These are phyloP conservation scores for Capsella rubella DNA, from an alignment of 441 rosid species.

Conservation along the genomic window DNA sequence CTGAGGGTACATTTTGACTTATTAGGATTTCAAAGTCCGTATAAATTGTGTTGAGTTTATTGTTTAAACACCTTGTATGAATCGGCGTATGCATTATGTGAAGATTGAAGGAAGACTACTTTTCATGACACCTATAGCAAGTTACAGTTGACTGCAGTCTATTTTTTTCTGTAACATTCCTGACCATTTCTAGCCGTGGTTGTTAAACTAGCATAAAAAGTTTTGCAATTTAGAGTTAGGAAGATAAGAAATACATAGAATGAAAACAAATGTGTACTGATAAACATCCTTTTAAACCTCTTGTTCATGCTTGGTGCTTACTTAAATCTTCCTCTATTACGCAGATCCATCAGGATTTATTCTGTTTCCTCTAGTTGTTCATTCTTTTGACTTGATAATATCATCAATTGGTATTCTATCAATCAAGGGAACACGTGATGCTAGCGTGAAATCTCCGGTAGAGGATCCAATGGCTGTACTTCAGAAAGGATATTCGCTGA, in stretches of 20 bases:
- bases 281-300: conserved; percentile 2
- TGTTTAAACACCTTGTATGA: conserved; percentile 11
- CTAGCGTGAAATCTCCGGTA: conserved; percentile 72
- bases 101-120: conserved; percentile 15
- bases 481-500: conserved; percentile 96
- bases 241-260: neutral
- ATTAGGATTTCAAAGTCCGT: conserved; percentile 3
- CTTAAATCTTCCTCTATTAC: conserved; percentile 36
- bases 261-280: conserved; percentile 15
- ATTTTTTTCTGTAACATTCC: conserved; percentile 1
- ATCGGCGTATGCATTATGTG: conserved; percentile 1
- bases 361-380: conserved; percentile 97
- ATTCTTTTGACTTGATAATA: conserved; percentile 93
- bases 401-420: conserved; percentile 96
- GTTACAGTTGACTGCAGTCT: conserved; percentile 11
- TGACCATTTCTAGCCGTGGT: conserved; percentile 4
- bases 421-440: conserved; percentile 81
- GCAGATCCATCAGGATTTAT: conserved; percentile 99
- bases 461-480: conserved; percentile 99
- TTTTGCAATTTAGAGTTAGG: conserved; percentile 11
- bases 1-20: conserved; percentile 4
- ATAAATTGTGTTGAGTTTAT: neutral
- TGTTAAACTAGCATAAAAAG: neutral
- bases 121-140: conserved; percentile 21
- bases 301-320: conserved; percentile 2